These are phyloP conservation scores for Debaryomyces singareniensis DNA, from an alignment of 1,139 yeast species.

Conservation along the genomic window DNA sequence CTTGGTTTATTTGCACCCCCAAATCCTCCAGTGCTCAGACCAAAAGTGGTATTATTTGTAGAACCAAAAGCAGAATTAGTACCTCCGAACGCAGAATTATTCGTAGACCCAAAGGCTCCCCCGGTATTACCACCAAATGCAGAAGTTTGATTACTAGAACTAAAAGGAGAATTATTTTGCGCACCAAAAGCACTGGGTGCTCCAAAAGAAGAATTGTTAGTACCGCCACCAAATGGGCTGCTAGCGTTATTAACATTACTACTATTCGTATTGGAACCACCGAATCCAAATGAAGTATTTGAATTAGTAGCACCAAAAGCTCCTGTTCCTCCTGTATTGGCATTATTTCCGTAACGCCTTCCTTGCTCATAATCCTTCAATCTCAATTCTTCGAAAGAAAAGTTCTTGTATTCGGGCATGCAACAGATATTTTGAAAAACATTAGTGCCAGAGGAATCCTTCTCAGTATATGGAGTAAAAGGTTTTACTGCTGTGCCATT, in stretches of 20 bases:
- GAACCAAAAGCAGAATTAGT: conserved; percentile 14
- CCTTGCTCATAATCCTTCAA: conserved; percentile 79
- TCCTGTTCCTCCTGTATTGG: conserved; percentile 16
- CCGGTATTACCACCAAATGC: conserved; percentile 17
- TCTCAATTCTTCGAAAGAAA: conserved; percentile 83
- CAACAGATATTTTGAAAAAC: conserved; percentile 70
- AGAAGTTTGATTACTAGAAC: conserved; percentile 11
- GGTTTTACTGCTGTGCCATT: conserved; percentile 75
- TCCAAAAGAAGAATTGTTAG: conserved; percentile 16
- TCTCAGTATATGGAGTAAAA: conserved; percentile 59
- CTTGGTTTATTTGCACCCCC: conserved; percentile 14
- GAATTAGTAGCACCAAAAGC: conserved; percentile 14
- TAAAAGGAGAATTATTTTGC: conserved; percentile 14
- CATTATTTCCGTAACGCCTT: conserved; percentile 50
- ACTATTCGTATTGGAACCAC: conserved; percentile 15
- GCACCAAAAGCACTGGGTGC: conserved; percentile 13
- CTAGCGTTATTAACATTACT: conserved; percentile 9
- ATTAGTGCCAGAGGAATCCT: conserved; percentile 60
- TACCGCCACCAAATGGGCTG: conserved; percentile 19
- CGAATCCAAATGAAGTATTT: conserved; percentile 10
- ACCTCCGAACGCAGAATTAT: conserved; percentile 15
- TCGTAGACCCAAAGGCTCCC: conserved; percentile 20
- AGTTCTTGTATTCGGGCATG: conserved; percentile 86
- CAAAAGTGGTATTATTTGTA: conserved; percentile 7
- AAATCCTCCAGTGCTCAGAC: conserved; percentile 13